phyloP scores from a whole-genome alignment of 495 filamentous ascomycete genomes.

The Annulohypoxylon bovei region DNA sequence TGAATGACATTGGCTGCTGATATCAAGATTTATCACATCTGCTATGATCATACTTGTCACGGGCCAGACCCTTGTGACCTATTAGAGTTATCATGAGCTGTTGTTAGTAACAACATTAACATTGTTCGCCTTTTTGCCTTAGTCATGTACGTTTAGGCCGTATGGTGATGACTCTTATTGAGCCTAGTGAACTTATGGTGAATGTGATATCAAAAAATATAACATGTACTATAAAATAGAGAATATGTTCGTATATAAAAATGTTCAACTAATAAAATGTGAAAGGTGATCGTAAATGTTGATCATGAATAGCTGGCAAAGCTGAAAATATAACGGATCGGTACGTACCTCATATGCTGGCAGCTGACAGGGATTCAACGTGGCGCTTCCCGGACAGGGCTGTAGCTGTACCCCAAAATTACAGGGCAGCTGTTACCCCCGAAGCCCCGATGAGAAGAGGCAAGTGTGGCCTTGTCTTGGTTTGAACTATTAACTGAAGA shows the following conservation, averaged over 20 bases:
- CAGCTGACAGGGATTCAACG: slow-evolving; percentile 16
- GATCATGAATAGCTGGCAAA: not conserved
- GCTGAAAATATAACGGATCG: not conserved
- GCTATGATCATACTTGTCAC: no score
- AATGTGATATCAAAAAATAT: not conserved
- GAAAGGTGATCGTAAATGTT: not conserved
- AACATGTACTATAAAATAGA: no score
- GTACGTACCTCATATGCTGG: not conserved
- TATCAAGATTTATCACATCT: no score
- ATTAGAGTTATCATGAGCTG: no score
- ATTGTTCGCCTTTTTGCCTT: not conserved
- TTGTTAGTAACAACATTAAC: no score
- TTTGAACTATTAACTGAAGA: not conserved
- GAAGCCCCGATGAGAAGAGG: slow-evolving; percentile 21
- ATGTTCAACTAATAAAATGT: not conserved
- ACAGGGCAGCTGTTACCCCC: slow-evolving; percentile 11
- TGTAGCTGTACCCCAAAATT: slow-evolving; percentile 17
- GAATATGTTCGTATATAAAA: not conserved
- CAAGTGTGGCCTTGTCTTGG: slow-evolving; percentile 30
- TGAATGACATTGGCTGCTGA: not conserved
- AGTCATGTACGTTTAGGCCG: not conserved
- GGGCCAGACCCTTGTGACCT: no score
- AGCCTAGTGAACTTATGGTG: not conserved
- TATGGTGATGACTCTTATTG: not conserved
- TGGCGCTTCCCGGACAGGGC: slow-evolving; percentile 17